These are phyloP conservation scores for Ceratobasidium sp. DNA, from an alignment of 1,284 basidiomycete genomes.

Conservation along the genomic window DNA sequence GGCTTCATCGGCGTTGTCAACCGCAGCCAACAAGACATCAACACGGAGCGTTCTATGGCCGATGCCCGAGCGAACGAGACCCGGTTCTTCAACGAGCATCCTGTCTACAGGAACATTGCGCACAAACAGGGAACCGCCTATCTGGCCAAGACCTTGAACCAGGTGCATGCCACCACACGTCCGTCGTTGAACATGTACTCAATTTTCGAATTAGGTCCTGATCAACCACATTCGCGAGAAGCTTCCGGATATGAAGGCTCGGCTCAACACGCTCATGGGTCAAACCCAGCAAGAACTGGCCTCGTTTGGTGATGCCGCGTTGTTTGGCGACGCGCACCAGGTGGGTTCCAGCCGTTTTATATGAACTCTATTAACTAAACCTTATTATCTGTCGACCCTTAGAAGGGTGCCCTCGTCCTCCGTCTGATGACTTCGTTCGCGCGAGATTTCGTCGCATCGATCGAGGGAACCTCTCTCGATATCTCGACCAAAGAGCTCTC, in stretches of 20 bases:
- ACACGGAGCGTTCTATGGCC: slow-evolving; percentile 83
- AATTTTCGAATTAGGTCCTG: slow-evolving; percentile 70
- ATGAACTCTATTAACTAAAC: neutral
- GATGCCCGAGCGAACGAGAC: slow-evolving; percentile 88
- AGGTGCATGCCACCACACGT: slow-evolving; percentile 62
- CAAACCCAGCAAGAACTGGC: slow-evolving; percentile 99
- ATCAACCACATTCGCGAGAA: slow-evolving; percentile 99
- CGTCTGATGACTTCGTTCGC: slow-evolving; percentile 99
- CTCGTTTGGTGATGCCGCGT: slow-evolving; percentile 93
- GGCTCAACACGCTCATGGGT: slow-evolving; percentile 97
- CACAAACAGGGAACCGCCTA: slow-evolving; percentile 98
- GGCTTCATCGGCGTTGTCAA: slow-evolving; percentile 99
- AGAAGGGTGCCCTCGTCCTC: slow-evolving; percentile 85
- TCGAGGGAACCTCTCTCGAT: slow-evolving; percentile 97
- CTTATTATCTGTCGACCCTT: slow-evolving; percentile 5
- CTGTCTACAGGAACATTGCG: slow-evolving; percentile 94
- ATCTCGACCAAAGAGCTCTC: slow-evolving; percentile 99
- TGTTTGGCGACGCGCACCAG: slow-evolving; percentile 93
- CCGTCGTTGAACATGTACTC: neutral
- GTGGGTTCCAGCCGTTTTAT: slow-evolving; percentile 53
- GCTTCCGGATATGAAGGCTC: slow-evolving; percentile 99
- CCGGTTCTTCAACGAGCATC: slow-evolving; percentile 92
- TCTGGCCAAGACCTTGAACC: slow-evolving; percentile 93
- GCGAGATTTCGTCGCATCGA: slow-evolving; percentile 95
- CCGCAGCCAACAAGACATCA: slow-evolving; percentile 98